phyloP scores from a whole-genome alignment of 2,329 filamentous ascomycete genomes.

The Paecilomyces sp. region DNA sequence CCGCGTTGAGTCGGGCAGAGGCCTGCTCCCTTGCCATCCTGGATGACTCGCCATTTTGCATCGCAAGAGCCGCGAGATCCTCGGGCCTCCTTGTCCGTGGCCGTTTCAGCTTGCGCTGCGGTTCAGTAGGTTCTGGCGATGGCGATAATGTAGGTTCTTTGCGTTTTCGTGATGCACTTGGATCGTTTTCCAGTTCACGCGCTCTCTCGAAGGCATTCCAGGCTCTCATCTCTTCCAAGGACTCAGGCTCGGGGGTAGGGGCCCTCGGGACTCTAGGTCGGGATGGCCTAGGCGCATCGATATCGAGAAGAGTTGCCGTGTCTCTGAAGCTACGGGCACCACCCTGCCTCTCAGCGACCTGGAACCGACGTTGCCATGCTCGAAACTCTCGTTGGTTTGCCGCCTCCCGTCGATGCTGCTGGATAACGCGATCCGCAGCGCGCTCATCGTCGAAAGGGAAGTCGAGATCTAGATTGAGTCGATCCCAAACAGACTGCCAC shows the following conservation, averaged over 20 bases:
- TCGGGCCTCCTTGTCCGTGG: constrained; percentile 68
- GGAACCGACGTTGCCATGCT: constrained; percentile 77
- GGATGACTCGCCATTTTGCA: constrained; percentile 34
- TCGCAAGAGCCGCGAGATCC: constrained; percentile 41
- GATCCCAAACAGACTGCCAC: constrained; percentile 85
- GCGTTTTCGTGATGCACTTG: constrained; percentile 39
- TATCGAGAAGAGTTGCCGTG: constrained; percentile 55
- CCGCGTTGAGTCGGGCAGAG: constrained; percentile 24
- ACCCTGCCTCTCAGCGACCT: constrained; percentile 73
- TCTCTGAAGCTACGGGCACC: constrained; percentile 65
- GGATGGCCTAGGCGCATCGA: constrained; percentile 35
- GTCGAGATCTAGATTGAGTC: constrained; percentile 69
- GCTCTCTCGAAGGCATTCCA: constrained; percentile 90
- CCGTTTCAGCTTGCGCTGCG: constrained; percentile 78
- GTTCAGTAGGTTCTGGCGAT: constrained; percentile 59
- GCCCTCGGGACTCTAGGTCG: constrained; percentile 31
- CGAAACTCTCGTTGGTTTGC: constrained; percentile 52
- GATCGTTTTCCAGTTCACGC: constrained; percentile 56
- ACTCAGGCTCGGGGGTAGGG: constrained; percentile 56
- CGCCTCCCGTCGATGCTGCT: constrained; percentile 40
- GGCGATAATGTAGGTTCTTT: constrained; percentile 66
- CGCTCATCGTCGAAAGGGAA: constrained; percentile 76
- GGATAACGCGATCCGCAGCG: constrained; percentile 51
- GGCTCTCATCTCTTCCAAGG: constrained; percentile 70
- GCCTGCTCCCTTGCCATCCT: constrained; percentile 22